Evolutionary conservation across 306 rosid species (phyloP).

Genomic region (Trifolium repens): DNA sequence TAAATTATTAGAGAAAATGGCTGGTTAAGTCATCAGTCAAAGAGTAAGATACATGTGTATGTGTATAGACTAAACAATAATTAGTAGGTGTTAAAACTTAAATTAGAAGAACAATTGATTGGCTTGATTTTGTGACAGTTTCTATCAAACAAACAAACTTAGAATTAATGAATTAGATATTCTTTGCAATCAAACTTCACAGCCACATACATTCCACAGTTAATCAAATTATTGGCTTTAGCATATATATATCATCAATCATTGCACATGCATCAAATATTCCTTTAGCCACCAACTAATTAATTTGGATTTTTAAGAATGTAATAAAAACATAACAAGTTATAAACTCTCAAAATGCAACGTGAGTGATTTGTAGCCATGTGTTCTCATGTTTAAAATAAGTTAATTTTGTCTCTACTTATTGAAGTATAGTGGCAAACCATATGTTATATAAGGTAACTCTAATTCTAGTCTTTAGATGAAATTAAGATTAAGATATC

Average conservation of each 20-base stretch:
- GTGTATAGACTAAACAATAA: slow-evolving; percentile 33
- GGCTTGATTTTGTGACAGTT: slow-evolving; percentile 47
- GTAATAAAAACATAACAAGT: neutral
- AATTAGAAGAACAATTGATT: slow-evolving; percentile 47
- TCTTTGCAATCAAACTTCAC: slow-evolving; percentile 31
- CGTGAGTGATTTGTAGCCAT: slow-evolving; percentile 52
- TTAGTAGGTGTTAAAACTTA: slow-evolving; percentile 33
- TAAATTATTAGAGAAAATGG: neutral
- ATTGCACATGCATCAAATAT: slow-evolving; percentile 86
- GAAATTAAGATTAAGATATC: neutral
- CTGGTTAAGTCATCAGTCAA: slow-evolving; percentile 34
- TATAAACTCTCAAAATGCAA: slow-evolving; percentile 44
- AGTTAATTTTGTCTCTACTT: slow-evolving; percentile 47
- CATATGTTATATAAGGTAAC: slow-evolving; percentile 53
- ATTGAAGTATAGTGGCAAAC: slow-evolving; percentile 38
- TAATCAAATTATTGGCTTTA: slow-evolving; percentile 56
- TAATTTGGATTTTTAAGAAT: slow-evolving; percentile 40
- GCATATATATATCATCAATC: slow-evolving; percentile 55
- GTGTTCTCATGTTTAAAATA: slow-evolving; percentile 48
- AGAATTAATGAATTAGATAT: slow-evolving; percentile 33
- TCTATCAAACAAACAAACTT: slow-evolving; percentile 16
- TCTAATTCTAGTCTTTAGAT: slow-evolving; percentile 21
- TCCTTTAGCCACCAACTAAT: slow-evolving; percentile 59
- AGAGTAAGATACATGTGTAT: slow-evolving; percentile 10
- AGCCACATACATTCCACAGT: slow-evolving; percentile 59